Evolutionary conservation across 176 grass and related monocot species (phyloP), one percentile per base, ranked within the genome.

Genomic region (Aegilops sharonensis): DNA sequence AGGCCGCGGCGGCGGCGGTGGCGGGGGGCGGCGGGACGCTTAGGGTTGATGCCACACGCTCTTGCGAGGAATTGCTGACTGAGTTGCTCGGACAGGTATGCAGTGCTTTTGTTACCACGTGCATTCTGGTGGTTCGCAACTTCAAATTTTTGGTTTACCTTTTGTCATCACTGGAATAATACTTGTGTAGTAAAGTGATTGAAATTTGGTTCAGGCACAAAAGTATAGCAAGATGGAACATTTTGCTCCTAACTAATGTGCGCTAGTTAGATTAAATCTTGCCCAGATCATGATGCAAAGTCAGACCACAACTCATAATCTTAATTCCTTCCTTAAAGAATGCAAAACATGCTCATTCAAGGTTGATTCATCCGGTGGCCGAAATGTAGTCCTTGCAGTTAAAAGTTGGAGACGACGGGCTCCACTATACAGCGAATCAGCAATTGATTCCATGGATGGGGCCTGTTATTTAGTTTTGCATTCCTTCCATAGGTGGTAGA

Each of bases 51-150:
- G 62, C 18, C 48, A 10, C 72, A 17, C 48, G 62, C 72, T 69
- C 86, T 8, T 69, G 86, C 62, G 48, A 83, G 86, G 79, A 83
- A 5, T 4, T 78, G 72, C 63, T 83, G 48, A 12, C 35, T 39
- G 72, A 76, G 45, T 34, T 88, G 65, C 17, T 70, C 8, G 61
- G 63, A 20, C 24, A 88, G 86, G 86, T 88, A 75, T 30, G 8
- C 11, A 0, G 6, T 68, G 5, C 21, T 8, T 20, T 0, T 76
- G 31, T 5, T 23, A 15, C 42, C 5, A 32, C 25, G 20, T 34
- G 12, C 8, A 27, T 72, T 87, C 1, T 43, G 15, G n/a, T 5
- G 2, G 9, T 11, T 70, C 32, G 3, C 0, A 59, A n/a, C 18
- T 80, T 60, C 36, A 3, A 1, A 23, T 71, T 71, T n/a, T 8